Evolutionary conservation across 179 eudicot species (phyloP).

Genomic region (Spergularia azorica): DNA sequence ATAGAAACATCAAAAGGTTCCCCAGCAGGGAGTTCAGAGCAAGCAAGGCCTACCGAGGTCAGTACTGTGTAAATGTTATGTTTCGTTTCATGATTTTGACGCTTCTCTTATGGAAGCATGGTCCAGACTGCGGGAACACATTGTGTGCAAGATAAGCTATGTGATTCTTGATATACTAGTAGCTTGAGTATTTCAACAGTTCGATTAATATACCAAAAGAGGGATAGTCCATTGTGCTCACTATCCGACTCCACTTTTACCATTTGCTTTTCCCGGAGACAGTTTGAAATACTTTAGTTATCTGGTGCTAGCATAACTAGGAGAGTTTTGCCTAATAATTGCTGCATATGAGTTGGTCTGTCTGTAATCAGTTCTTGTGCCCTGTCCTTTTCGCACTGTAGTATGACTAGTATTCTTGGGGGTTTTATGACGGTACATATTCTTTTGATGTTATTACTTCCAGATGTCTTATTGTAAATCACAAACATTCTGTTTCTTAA

Average conservation of each 20-base stretch:
- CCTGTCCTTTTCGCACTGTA: not conserved
- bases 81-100: slow-evolving; percentile 14
- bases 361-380: not conserved
- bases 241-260: not conserved
- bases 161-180: not conserved
- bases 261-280: slow-evolving; percentile 6
- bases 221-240: not conserved
- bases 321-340: not conserved
- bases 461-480: not conserved
- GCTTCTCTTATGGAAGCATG: not conserved
- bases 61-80: slow-evolving; percentile 6
- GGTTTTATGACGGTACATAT: not conserved
- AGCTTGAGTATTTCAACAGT: not conserved
- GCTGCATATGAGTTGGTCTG: not conserved
- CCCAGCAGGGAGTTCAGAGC: slow-evolving; percentile 43
- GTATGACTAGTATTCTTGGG: not conserved
- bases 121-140: not conserved
- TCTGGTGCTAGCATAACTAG: not conserved
- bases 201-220: not conserved
- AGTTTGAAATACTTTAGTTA: not conserved
- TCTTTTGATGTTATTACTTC: not conserved
- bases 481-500: slow-evolving; percentile 14
- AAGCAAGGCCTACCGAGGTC: slow-evolving; percentile 52
- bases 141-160: not conserved
- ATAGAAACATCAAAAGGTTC: slow-evolving; percentile 57